phyloP scores from a whole-genome alignment of 2,329 filamentous ascomycete species.

The Elsinoe arachidis region DNA sequence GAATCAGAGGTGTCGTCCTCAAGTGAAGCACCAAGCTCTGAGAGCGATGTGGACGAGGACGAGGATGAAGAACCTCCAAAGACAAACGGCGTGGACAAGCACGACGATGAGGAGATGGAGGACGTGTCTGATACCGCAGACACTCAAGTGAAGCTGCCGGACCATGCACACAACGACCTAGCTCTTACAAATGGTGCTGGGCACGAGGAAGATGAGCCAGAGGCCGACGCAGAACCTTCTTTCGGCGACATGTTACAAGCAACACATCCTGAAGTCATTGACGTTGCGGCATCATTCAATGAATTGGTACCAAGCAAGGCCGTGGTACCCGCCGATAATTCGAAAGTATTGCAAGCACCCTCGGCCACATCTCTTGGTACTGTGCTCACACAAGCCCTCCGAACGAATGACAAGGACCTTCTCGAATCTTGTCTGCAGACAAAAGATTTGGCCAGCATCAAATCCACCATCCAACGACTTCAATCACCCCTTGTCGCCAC shows the following conservation, averaged over 20 bases:
- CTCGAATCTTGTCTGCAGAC: constrained; percentile 88
- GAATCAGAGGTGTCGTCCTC: constrained; percentile 27
- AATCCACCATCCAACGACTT: constrained; percentile 81
- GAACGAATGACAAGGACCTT: constrained; percentile 80
- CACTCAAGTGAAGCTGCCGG: constrained; percentile 23
- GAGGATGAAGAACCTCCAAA: constrained; percentile 20
- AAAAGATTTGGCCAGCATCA: constrained; percentile 66
- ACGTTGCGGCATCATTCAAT: constrained; percentile 55
- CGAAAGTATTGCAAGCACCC: constrained; percentile 49
- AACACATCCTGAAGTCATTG: constrained; percentile 61
- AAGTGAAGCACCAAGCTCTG: constrained; percentile 27
- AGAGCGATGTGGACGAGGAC: constrained; percentile 22
- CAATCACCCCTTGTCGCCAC: constrained; percentile 73
- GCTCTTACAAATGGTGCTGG: not conserved
- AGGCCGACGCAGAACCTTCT: constrained; percentile 51
- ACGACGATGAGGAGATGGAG: constrained; percentile 21
- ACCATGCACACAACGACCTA: not conserved
- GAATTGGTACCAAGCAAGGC: constrained; percentile 37
- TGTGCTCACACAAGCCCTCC: constrained; percentile 86
- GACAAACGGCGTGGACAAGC: constrained; percentile 18
- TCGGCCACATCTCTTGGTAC: constrained; percentile 77
- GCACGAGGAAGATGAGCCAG: constrained; percentile 18
- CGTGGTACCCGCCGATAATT: constrained; percentile 34
- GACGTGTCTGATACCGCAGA: constrained; percentile 20
- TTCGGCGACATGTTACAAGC: constrained; percentile 79